A percentile compares a stretch with the other conserved stretches of the same genome.
Evolutionary conservation across 225 moss, liverwort and hornwort species (phyloP).

Genomic region (Pseudoscleropodium purum): DNA sequence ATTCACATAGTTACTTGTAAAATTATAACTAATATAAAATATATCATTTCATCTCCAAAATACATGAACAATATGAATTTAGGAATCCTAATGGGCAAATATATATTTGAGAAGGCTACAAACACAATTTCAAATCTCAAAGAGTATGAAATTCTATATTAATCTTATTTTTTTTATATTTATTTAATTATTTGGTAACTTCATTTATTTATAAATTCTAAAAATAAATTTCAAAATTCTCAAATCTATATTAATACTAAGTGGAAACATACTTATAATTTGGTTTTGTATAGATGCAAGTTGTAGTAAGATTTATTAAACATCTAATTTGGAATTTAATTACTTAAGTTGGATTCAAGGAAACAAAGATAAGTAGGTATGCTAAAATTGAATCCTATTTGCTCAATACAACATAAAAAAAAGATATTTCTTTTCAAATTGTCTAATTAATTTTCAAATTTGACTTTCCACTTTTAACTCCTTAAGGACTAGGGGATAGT

Average conservation of each 20-base stretch:
- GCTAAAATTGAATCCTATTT: no score
- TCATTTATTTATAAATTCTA: neutral
- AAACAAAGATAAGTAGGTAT: no score
- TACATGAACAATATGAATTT: neutral
- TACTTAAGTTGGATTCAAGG: no score
- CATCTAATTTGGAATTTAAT: no score
- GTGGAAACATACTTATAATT: neutral
- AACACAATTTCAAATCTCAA: neutral
- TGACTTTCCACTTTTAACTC: no score
- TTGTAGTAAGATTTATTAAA: neutral
- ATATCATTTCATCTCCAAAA: neutral
- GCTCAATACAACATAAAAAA: no score
- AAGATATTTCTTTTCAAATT: no score
- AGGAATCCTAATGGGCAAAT: fast-evolving
- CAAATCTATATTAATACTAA: neutral
- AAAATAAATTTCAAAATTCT: neutral
- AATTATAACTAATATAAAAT: neutral
- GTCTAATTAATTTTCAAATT: no score
- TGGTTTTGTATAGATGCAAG: neutral
- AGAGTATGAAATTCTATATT: neutral
- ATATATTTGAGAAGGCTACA: neutral
- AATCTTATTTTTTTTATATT: neutral
- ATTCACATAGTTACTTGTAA: neutral
- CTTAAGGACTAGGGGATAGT: no score
- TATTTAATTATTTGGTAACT: neutral